Base-by-base conservation (phyloP, 1,284 basidiomycete species). In the Marasmius oreades region DNA sequence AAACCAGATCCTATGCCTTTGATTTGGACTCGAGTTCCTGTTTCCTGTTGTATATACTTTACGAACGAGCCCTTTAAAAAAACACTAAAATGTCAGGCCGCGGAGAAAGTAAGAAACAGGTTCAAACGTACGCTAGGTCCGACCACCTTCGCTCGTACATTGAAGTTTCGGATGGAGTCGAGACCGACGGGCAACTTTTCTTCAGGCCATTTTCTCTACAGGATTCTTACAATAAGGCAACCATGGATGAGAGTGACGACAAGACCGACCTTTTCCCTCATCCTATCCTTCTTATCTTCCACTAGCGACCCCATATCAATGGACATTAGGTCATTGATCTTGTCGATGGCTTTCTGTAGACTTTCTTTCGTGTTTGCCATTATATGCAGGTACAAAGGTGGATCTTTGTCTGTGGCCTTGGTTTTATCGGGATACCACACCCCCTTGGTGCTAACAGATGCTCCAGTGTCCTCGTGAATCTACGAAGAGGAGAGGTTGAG, bases 21-120 rank as follows among this genome's bases (percentile, higher is more conserved):
- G 69, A 99, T 98, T 72, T 99, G 96, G n/a, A 98, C 96, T 60
- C 96, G 84, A 14, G 95, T 96, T 36, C 90, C 88, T 0, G 96
- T 99, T 74, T 99, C 96, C 66, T 88, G 85, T 74, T 99, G 96
- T 62, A 99, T 99, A 69, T 95, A 95, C 76, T 99, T 99, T 62
- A 99, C 96, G 69, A 98, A 99, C 69, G 95, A 88, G 63, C 94
- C 95, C 91, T 93, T 55, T 37, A 47, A 6, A 23, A 37, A 31
- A 26, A 43, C 2, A 26, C 12, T 33, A 46, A 16, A 51, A 43
- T 16, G 10, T 33, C 33, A 18, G 24, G 44, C 10, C 43, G 20
- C 46, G 18, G 10, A 10, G 26, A 28, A 48, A 51, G 6, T 34
- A n/a, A 23, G n/a, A 22, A 22, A 34, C 24, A 31, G 11, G 37